Evolutionary conservation across 2,329 filamentous ascomycete species (phyloP), one percentile per base, ranked within the genome.

Genomic region (Monosporascus sp.): DNA sequence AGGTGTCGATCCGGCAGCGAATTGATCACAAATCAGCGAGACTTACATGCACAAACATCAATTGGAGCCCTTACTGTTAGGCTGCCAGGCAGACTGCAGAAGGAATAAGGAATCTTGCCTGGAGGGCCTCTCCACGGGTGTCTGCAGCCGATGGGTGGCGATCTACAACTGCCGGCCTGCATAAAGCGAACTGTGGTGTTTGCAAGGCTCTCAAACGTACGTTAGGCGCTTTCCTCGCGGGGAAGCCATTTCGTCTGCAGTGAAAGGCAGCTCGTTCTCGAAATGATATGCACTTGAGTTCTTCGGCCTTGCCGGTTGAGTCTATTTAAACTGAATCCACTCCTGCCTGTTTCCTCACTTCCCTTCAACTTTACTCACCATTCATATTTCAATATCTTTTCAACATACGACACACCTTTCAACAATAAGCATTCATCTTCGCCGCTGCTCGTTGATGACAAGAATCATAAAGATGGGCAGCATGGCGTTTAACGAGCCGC

Each of bases 401-500:
- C 31, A 35, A 35, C 31, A 14, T 35, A 31, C 9, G 14, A 5
- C 31, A 9, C 9, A 35, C 31, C 31, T 5, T 35, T 35, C 31
- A 35, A 35, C 27, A 31, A 35, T 14, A 35, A 35, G 11, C 31
- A 35, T 35, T 35, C 31, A 14, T 35, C 31, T 35, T 35, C 31
- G 5, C 31, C 31, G 31, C 31, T 16, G 35, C 20, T 17, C 16
- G 17, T 19, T 52, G 2, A 48, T 41, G 40, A 20, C 37, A 43
- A 51, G 48, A 20, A 48, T 51, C 35, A 11, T 26, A 37, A 57
- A 52, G 1, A 60, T 58, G 56, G 54, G 54, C 16, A 58, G 52
- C 47, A 44, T 50, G 4, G 11, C 24, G 11, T 35, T 5, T 5
- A 35, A 35, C 20, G 49, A 56, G 2, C 46, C 55, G 47, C 22